Evolutionary conservation across 352 stramenopile genomes (phyloP).

Genomic region (Thraustochytrium sp.): DNA sequence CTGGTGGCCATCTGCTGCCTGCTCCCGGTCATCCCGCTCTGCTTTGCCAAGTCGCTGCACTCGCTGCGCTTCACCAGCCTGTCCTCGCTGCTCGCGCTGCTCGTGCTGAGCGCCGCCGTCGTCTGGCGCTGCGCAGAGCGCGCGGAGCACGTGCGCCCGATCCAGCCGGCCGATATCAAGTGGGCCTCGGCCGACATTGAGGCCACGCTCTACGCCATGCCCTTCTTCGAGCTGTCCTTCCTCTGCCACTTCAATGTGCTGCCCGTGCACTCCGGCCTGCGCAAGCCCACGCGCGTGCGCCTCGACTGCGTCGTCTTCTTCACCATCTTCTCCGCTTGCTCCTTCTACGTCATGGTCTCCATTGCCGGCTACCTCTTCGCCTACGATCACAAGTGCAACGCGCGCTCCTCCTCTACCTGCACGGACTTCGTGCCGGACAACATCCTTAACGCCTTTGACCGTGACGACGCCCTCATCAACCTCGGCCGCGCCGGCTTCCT

Average conservation of each 20-base stretch:
- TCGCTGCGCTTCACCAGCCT: conserved; percentile 43
- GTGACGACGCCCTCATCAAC: conserved; percentile 69
- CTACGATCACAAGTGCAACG: conserved; percentile 55
- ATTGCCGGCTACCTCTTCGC: conserved; percentile 73
- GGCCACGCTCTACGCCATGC: conserved; percentile 65
- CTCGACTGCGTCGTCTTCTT: conserved; percentile 72
- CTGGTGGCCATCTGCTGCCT: neutral
- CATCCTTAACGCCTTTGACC: conserved; percentile 76
- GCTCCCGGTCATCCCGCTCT: conserved; percentile 13
- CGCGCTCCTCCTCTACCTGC: neutral
- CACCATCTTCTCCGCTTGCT: conserved; percentile 72
- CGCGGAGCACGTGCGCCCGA: neutral
- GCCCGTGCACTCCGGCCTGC: conserved; percentile 71
- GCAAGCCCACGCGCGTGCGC: conserved; percentile 71
- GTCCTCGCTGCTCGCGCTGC: conserved; percentile 3
- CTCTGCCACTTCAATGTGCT: conserved; percentile 79
- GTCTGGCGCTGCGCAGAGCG: conserved; percentile 21
- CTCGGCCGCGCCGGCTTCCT: conserved; percentile 67
- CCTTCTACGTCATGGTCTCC: conserved; percentile 74
- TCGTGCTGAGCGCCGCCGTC: conserved; percentile 5
- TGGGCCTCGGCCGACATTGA: neutral
- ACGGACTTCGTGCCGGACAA: conserved; percentile 65
- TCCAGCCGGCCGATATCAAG: neutral
- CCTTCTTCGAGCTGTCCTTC: conserved; percentile 78
- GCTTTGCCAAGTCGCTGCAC: conserved; percentile 34